Evolutionary conservation across 164 flowering plant species (phyloP).

Genomic region (Sedum album): DNA sequence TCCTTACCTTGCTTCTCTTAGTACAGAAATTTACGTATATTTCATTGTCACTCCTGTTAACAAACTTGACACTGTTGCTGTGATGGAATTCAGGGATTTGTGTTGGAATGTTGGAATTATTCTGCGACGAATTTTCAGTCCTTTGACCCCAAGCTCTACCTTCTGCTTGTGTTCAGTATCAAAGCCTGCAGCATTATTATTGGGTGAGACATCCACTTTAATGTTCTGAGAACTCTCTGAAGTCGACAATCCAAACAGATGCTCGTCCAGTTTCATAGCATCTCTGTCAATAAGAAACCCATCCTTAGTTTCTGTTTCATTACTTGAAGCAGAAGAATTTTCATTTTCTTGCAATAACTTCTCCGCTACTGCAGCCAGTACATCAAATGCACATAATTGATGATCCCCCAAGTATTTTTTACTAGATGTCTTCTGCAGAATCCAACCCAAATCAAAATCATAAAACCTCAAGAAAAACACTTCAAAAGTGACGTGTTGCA

Average conservation of each 20-base stretch:
- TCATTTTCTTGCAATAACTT: conserved; percentile 12
- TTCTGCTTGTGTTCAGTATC: neutral
- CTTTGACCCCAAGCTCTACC: conserved; percentile 32
- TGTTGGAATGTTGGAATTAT: neutral
- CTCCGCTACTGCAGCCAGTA: conserved; percentile 16
- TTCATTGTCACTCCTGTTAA: conserved; percentile 32
- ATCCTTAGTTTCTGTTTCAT: neutral
- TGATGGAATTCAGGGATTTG: neutral
- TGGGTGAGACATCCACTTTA: neutral
- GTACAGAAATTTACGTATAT: conserved; percentile 17
- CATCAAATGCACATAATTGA: conserved; percentile 11
- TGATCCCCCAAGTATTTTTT: conserved; percentile 5
- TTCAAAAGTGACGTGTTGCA: neutral
- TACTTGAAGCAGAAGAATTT: conserved; percentile 4
- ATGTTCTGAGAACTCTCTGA: neutral
- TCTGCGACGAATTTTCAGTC: conserved; percentile 7
- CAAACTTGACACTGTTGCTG: conserved; percentile 13
- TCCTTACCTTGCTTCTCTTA: conserved; percentile 17
- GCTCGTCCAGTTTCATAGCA: neutral
- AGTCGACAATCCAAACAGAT: neutral
- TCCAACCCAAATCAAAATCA: neutral
- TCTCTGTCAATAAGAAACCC: neutral
- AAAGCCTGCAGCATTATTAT: neutral
- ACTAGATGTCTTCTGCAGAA: conserved; percentile 7
- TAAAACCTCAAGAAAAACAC: neutral